Percentiles rank a stretch among this genome's conserved stretches.
Evolutionary conservation across 306 rosid species (phyloP).

Genomic region (Prinsepia uniflora): DNA sequence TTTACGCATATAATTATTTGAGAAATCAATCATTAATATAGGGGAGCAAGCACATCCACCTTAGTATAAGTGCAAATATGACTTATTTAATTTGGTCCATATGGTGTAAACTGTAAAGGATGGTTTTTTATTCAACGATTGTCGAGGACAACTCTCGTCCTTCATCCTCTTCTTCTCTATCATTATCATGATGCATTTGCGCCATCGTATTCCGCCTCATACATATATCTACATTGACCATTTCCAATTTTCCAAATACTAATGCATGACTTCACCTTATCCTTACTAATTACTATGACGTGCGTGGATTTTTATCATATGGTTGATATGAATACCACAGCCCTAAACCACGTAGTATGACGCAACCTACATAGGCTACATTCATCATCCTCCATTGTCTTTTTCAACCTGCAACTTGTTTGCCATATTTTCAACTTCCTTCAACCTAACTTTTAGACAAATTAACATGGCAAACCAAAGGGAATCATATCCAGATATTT

Average conservation of each 20-base stretch:
- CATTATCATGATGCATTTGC: too few relatives aligned
- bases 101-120: too few relatives aligned
- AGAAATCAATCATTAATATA: too few relatives aligned
- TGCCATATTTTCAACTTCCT: slow-evolving; percentile 33
- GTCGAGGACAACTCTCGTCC: too few relatives aligned
- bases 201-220: too few relatives aligned
- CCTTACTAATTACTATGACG: not conserved
- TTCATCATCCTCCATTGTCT: slow-evolving; percentile 16
- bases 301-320: not conserved
- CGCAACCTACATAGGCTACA: not conserved
- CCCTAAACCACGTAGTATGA: not conserved
- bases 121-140: too few relatives aligned
- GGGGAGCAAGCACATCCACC: too few relatives aligned
- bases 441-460: slow-evolving; percentile 45
- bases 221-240: not conserved
- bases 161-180: too few relatives aligned
- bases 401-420: slow-evolving; percentile 42
- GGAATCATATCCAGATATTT: not conserved
- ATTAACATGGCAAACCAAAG: not conserved
- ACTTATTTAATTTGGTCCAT: too few relatives aligned
- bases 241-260: not conserved
- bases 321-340: not conserved
- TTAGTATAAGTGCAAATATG: too few relatives aligned
- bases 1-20: too few relatives aligned
- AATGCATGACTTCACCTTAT: not conserved